phyloP scores from a whole-genome alignment of 2,329 filamentous ascomycete genomes.

The Pestalotiopsis fici region DNA sequence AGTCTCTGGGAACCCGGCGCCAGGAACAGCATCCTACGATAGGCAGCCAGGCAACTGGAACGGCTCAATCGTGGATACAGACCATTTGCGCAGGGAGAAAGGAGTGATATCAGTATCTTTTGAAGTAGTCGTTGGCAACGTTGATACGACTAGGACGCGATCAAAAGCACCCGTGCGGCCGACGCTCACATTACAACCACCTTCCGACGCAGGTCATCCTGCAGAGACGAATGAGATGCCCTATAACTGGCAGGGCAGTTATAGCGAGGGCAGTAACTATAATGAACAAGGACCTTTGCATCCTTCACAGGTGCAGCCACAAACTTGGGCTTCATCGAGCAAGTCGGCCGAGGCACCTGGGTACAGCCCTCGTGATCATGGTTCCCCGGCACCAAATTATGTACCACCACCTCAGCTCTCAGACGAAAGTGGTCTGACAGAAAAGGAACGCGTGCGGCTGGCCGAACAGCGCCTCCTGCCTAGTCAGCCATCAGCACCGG shows the following conservation, averaged over 20 bases:
- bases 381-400: conserved; percentile 45
- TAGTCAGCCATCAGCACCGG: conserved; percentile 66
- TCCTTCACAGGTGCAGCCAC: conserved; percentile 19
- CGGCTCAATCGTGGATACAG: conserved; percentile 81
- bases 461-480: conserved; percentile 81
- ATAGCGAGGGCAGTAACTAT: conserved; percentile 26
- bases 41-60: conserved; percentile 51
- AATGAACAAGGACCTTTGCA: conserved; percentile 8
- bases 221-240: conserved; percentile 21
- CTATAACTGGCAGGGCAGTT: conserved; percentile 31
- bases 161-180: conserved; percentile 27
- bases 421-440: conserved; percentile 65
- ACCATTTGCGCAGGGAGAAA: conserved; percentile 83
- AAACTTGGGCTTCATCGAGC: conserved; percentile 25
- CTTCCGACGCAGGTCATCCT: conserved; percentile 15
- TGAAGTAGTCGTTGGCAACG: conserved; percentile 84
- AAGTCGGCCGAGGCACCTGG: conserved; percentile 31
- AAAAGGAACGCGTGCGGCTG: conserved; percentile 78
- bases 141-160: conserved; percentile 58
- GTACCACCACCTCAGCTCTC: conserved; percentile 62
- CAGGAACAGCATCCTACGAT: conserved; percentile 31
- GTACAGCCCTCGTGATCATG: conserved; percentile 31
- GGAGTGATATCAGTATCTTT: conserved; percentile 87
- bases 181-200: conserved; percentile 19
- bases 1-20: conserved; percentile 30